These are phyloP conservation scores for Amphibolis antarctica DNA, from an alignment of 106 monocot genomes.

Conservation along the genomic window DNA sequence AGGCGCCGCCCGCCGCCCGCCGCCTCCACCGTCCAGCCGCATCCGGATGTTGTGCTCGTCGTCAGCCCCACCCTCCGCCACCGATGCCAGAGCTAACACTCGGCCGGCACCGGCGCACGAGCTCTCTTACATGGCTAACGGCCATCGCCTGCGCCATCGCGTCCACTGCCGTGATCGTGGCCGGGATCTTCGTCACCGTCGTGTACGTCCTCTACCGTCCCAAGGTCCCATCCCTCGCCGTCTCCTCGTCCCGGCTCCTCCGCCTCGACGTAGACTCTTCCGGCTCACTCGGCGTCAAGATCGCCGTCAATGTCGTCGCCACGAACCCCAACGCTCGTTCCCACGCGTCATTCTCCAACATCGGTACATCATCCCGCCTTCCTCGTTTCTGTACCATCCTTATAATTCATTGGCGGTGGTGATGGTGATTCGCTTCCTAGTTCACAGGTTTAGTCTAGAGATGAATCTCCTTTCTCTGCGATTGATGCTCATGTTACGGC, in stretches of 20 bases:
- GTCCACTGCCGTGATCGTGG: conserved; percentile 39
- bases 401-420: not conserved
- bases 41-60: not conserved
- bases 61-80: not conserved
- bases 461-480: not conserved
- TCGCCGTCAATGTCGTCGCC: conserved; percentile 33
- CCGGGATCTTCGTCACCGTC: conserved; percentile 31
- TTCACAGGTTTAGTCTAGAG: not conserved
- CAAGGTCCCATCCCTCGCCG: conserved; percentile 34
- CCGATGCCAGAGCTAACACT: conserved; percentile 2
- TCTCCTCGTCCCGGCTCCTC: conserved; percentile 33
- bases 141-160: conserved; percentile 49
- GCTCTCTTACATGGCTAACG: conserved; percentile 29
- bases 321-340: conserved; percentile 47
- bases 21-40: not conserved
- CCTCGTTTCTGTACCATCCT: too few relatives aligned
- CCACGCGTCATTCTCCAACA: conserved; percentile 28
- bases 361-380: not conserved
- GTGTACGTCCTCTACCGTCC: conserved; percentile 63
- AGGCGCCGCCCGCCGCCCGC: too few relatives aligned
- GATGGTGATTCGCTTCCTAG: not conserved
- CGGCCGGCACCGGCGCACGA: conserved; percentile 15
- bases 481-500: not conserved
- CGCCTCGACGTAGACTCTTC: conserved; percentile 41
- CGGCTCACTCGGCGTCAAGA: conserved; percentile 27